These are phyloP conservation scores for Lecanosticta acicola DNA, from an alignment of 2,329 filamentous ascomycete genomes.

Conservation along the genomic window DNA sequence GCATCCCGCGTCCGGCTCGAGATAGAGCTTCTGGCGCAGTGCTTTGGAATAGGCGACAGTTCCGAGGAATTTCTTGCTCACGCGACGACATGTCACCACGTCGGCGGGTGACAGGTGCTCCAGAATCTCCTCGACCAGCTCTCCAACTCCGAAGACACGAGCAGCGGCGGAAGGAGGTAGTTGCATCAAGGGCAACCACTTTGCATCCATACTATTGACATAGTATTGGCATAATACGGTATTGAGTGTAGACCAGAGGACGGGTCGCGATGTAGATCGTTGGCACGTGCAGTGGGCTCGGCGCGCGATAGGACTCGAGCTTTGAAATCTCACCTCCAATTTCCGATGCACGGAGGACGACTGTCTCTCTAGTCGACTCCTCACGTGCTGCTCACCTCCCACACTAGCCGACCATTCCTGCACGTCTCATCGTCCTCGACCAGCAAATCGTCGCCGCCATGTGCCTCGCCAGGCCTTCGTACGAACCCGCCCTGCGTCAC, in stretches of 20 bases:
- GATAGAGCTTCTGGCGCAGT: constrained; percentile 12
- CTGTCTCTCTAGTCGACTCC: background rate
- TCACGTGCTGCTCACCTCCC: no score
- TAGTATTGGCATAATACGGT: background rate
- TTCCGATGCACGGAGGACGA: background rate
- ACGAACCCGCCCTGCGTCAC: constrained; percentile 2
- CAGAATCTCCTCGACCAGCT: constrained; percentile 19
- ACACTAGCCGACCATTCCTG: no score
- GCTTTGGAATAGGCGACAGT: constrained; percentile 13
- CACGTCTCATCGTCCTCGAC: background rate
- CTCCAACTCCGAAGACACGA: constrained; percentile 17
- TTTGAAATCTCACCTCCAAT: no score
- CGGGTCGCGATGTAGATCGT: background rate
- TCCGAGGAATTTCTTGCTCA: constrained; percentile 14
- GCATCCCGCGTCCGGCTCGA: constrained; percentile 11
- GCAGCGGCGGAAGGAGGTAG: constrained; percentile 9
- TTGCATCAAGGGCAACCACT: background rate
- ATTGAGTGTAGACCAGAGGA: no score
- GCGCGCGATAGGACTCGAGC: constrained; percentile 1
- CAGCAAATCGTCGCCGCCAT: background rate
- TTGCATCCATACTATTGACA: background rate
- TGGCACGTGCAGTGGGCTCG: background rate
- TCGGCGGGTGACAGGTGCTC: constrained; percentile 9
- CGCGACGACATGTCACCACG: constrained; percentile 14
- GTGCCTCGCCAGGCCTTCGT: background rate